phyloP scores from a whole-genome alignment of 2,329 filamentous ascomycete species.

The Paraphoma sp. region DNA sequence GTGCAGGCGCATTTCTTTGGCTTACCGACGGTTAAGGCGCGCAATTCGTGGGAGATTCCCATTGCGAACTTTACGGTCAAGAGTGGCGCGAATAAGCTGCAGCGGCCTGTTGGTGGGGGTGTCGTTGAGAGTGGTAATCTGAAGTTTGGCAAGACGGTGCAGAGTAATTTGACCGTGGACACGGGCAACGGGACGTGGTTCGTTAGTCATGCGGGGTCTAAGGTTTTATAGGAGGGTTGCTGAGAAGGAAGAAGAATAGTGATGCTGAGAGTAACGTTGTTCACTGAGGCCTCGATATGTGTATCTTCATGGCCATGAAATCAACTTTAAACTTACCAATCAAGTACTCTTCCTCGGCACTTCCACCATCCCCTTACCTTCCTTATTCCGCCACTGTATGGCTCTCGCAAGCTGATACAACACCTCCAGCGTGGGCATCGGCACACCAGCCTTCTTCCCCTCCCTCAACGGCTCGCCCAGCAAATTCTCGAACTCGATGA shows the following conservation, averaged over 20 bases:
- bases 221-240: too few relatives aligned
- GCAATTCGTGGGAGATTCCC: slow-evolving; percentile 69
- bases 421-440: slow-evolving; percentile 57
- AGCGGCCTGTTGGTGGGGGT: slow-evolving; percentile 57
- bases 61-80: slow-evolving; percentile 74
- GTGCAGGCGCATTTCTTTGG: slow-evolving; percentile 71
- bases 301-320: background rate
- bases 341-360: slow-evolving; percentile 21
- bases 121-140: slow-evolving; percentile 64
- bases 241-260: too few relatives aligned
- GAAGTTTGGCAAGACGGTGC: slow-evolving; percentile 52
- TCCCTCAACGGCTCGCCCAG: slow-evolving; percentile 64
- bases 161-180: slow-evolving; percentile 44
- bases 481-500: slow-evolving; percentile 63
- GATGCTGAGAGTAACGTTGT: too few relatives aligned
- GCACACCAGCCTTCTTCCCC: slow-evolving; percentile 56
- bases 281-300: background rate
- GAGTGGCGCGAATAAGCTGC: slow-evolving; percentile 65
- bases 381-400: slow-evolving; percentile 58
- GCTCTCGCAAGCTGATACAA: slow-evolving; percentile 58
- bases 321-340: background rate
- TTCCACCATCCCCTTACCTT: slow-evolving; percentile 50
- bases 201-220: background rate
- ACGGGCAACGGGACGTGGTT: slow-evolving; percentile 45
- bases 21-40: slow-evolving; percentile 63